Evolutionary conservation across 345 rosid species (phyloP).

Genomic region (Sisymbrium altissimum): DNA sequence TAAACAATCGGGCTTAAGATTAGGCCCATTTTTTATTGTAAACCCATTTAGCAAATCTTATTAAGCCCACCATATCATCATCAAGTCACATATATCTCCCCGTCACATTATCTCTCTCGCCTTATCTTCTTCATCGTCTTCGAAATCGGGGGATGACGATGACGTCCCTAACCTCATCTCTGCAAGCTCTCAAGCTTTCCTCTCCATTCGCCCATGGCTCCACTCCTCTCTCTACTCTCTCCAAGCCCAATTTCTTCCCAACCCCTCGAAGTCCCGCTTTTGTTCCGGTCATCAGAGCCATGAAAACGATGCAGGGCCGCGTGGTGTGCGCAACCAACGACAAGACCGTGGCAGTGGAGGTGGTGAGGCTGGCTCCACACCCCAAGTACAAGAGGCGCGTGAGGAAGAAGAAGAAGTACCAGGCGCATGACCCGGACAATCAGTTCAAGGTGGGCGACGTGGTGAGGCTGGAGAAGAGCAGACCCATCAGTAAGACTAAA

Average conservation of each 20-base stretch:
- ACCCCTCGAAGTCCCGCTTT: constrained; percentile 11
- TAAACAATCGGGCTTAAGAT: constrained; percentile 4
- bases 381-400: constrained; percentile 89
- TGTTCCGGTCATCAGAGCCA: constrained; percentile 58
- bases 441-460: constrained; percentile 71
- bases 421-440: constrained; percentile 90
- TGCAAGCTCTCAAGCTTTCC: constrained; percentile 45
- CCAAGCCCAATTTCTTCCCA: constrained; percentile 42
- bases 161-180: constrained; percentile 41
- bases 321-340: constrained; percentile 79
- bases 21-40: constrained; percentile 1
- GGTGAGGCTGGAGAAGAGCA: constrained; percentile 67
- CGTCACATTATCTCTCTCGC: neutral
- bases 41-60: neutral
- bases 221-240: constrained; percentile 41
- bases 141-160: constrained; percentile 7
- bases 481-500: constrained; percentile 91
- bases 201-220: constrained; percentile 55
- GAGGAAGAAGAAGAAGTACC: constrained; percentile 87
- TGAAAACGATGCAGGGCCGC: constrained; percentile 68
- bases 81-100: neutral
- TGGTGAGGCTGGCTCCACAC: constrained; percentile 63
- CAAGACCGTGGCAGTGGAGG: constrained; percentile 89
- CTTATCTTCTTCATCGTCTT: constrained; percentile 11
- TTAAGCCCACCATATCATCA: neutral